Evolutionary conservation across 805 yeast species (phyloP), one percentile per base, ranked within the genome.

Genomic region (Wickerhamomyces queroliae): DNA sequence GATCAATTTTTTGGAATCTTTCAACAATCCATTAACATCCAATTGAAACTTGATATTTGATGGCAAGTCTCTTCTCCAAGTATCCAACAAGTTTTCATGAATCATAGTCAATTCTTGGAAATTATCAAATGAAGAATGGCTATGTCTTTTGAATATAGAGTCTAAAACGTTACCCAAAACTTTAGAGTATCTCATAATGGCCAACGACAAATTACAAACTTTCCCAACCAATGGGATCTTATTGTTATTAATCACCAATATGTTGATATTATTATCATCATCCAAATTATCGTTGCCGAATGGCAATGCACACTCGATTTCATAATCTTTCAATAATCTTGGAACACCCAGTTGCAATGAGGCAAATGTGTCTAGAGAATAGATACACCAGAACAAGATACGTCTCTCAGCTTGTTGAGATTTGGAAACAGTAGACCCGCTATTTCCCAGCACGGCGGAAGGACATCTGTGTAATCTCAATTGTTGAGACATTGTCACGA

Each of bases 251-350:
- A 80, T 74, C 25, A 77, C 70, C 46, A 78, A 71, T 46, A 78
- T 68, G 51, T 77, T 80, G 33, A 72, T 76, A 45, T 73, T 72
- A 33, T 62, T 58, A 21, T 70, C 75, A 29, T 62, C 66, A 36
- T 58, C 58, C 8, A 58, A 59, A 33, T 59, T 54, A 39, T 67
- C 70, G 42, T 63, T 72, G 36, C 66, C 69, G 24, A 83, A 77
- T 1, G 96, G 96, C 50, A 84, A 62, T 1, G 91, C 90, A 66
- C 95, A 87, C 57, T 87, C 95, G 37, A 88, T 78, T 56, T 86
- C 95, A 51, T 76, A 77, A 55, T 86, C 95, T 52, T 83, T 83
- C 21, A 88, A 61, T 35, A 87, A 62, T 46, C 95, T 66, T 5
- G 96, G 96, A 28, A 86, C 85, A 34, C 96, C 96, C 35, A 88